Percentiles rank a stretch among this genome's conserved stretches.
phyloP scores from a whole-genome alignment of 352 stramenopile species.

The Thalassiosira livingstoniorum region DNA sequence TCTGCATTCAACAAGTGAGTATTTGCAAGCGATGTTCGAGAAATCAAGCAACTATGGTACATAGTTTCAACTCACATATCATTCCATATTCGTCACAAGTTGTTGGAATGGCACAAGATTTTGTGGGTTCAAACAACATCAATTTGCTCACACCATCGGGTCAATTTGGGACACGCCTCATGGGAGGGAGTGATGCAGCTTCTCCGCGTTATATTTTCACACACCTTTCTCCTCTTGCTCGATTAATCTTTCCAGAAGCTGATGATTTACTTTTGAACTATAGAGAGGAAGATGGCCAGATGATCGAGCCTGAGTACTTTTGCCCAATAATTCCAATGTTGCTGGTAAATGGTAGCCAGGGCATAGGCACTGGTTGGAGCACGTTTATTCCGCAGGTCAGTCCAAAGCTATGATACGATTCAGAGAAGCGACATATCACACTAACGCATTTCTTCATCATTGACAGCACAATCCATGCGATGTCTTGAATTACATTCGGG shows the following conservation, averaged over 20 bases:
- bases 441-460: too few species aligned
- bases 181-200: slow-evolving; percentile 95
- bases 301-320: slow-evolving; percentile 96
- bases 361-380: slow-evolving; percentile 93
- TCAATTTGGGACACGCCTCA: slow-evolving; percentile 97
- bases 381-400: slow-evolving; percentile 84
- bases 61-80: not conserved
- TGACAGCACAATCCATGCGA: slow-evolving; percentile 81
- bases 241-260: slow-evolving; percentile 95
- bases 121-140: slow-evolving; percentile 98
- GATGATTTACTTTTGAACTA: slow-evolving; percentile 95
- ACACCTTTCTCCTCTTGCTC: slow-evolving; percentile 92
- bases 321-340: slow-evolving; percentile 97
- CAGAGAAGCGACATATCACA: too few species aligned
- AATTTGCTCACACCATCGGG: slow-evolving; percentile 92
- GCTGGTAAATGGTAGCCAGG: slow-evolving; percentile 95
- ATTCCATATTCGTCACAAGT: slow-evolving; percentile 74
- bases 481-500: slow-evolving; percentile 78
- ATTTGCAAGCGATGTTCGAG: not conserved
- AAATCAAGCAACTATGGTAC: not conserved
- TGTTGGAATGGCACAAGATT: slow-evolving; percentile 98
- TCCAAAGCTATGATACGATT: too few species aligned
- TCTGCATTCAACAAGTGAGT: slow-evolving; percentile 90
- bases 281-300: slow-evolving; percentile 95
- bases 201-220: slow-evolving; percentile 99